Base-by-base conservation (phyloP, 306 rosid genomes). In the Castanospermum australe region DNA sequence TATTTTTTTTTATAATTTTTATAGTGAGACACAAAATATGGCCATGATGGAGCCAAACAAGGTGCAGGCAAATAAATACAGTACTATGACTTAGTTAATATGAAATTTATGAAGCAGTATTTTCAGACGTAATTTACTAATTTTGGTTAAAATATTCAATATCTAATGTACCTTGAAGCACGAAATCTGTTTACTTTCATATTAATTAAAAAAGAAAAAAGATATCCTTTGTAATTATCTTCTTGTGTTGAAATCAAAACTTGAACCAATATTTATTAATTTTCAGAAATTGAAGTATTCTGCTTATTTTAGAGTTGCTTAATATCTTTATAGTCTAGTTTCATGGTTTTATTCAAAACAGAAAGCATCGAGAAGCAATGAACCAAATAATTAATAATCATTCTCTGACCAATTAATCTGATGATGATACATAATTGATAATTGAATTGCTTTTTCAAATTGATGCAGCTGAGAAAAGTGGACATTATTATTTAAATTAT, bases 361-460 rank as follows among this genome's bases (percentile, higher is more conserved):
- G 11, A 36, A 54, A 78, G 47, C 15, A 24, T 18, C 56, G 61
- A 70, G 50, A 67, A 64, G 75, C 65, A 77, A 77, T 52, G 71
- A 83, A 64, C 70, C 57, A 38, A 77, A 83, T 83, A 55, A 78
- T 83, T 71, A 56, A 65, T 45, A 64, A 83, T 78, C 79, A 83
- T 78, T 55, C 41, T 71, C n/a, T 77, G 64, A 64, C 83, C 83
- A 77, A 72, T 83, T 55, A 83, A 71, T 77, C 50, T 55, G 69
- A 71, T 71, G 79, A 83, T 71, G 86, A 48, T 55, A 77, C 71
- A 77, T 83, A 18, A 78, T 77, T 71, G 50, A 77, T 83, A 18
- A 78, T 77, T 71, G 50, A 64, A 78, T 66, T 55, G 18, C 66
- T 54, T 44, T 36, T 69, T 64, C 36, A 54, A 70, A 77, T 71